Base-by-base conservation (phyloP, 2,329 filamentous ascomycete genomes). In the Phaeosphaeriaceae sp. region DNA sequence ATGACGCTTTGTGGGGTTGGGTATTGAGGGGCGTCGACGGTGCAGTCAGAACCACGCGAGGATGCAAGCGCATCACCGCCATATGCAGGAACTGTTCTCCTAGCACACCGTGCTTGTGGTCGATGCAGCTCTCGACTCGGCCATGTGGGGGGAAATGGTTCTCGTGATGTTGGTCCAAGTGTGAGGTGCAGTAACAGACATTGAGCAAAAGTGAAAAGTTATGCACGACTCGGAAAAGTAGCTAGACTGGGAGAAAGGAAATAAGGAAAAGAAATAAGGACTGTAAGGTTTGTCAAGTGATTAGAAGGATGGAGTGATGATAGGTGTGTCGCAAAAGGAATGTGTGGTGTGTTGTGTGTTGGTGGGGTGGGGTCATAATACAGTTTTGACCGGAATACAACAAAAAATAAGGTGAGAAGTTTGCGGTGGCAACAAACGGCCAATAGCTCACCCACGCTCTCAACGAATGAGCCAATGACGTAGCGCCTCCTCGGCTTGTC, bases 381-480 rank as follows among this genome's bases (percentile, higher is more conserved):
- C n/a, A n/a, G n/a, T n/a, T n/a, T n/a, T n/a, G n/a, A n/a, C n/a
- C n/a, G n/a, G n/a, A n/a, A n/a, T n/a, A n/a, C n/a, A n/a, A n/a
- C n/a, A n/a, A 33, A 20, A 26, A 28, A 18, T 42, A 7, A 36
- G 39, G 54, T 42, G 49, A 49, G 49, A 36, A 40, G 35, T 40
- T 35, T 20, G 48, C 39, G 44, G 49, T 43, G 50, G 48, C 42
- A 46, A 30, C 35, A 29, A 35, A 42, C 33, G 30, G 48, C 56
- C 53, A 59, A 56, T 56, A 11, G 42, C 38, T 38, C 13, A 46
- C 46, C 40, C 56, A 53, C 56, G 49, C 47, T 48, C 47, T 40
- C 41, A 18, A 34, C 3, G 15, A 26, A 32, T 28, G 48, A 53
- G 42, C 54, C 56, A 64, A 58, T 62, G 60, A 63, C 61, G 63